These are phyloP conservation scores for Ustilago lituana DNA, from an alignment of 1,284 basidiomycete species.

Conservation along the genomic window DNA sequence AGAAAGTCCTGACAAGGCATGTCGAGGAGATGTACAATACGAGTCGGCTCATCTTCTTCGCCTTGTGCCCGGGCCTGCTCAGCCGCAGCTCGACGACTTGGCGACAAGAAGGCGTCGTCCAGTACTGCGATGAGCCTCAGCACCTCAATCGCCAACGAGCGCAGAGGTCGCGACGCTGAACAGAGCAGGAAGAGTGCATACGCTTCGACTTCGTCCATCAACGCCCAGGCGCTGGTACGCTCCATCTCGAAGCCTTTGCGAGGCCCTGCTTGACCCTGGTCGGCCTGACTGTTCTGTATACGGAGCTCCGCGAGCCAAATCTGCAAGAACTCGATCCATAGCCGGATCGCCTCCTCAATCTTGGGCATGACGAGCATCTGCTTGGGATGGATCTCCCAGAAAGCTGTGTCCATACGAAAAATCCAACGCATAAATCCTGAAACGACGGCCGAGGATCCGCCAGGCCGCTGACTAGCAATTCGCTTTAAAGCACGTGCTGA, in stretches of 20 bases:
- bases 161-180: constrained; percentile 75
- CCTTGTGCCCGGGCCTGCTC: constrained; percentile 60
- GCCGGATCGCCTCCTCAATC: constrained; percentile 72
- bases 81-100: constrained; percentile 41
- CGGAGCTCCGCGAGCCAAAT: constrained; percentile 72
- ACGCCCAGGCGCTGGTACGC: constrained; percentile 62
- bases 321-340: constrained; percentile 82
- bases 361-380: constrained; percentile 76
- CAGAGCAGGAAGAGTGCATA: constrained; percentile 79
- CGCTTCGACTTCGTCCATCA: constrained; percentile 74
- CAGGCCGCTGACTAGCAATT: constrained; percentile 74
- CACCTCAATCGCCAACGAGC: constrained; percentile 66
- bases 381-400: constrained; percentile 75
- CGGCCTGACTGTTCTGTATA: constrained; percentile 58
- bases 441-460: constrained; percentile 72
- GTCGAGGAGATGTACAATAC: constrained; percentile 59
- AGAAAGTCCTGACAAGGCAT: constrained; percentile 50
- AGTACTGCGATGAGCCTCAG: constrained; percentile 60
- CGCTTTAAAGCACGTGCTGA: constrained; percentile 78
- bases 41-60: constrained; percentile 54
- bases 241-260: constrained; percentile 51
- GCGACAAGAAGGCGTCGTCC: constrained; percentile 54
- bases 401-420: constrained; percentile 77
- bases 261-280: constrained; percentile 24
- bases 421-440: constrained; percentile 79